Conservation (phyloP, 345 rosid genomes). For the Pseudoturritis turrita region DNA sequence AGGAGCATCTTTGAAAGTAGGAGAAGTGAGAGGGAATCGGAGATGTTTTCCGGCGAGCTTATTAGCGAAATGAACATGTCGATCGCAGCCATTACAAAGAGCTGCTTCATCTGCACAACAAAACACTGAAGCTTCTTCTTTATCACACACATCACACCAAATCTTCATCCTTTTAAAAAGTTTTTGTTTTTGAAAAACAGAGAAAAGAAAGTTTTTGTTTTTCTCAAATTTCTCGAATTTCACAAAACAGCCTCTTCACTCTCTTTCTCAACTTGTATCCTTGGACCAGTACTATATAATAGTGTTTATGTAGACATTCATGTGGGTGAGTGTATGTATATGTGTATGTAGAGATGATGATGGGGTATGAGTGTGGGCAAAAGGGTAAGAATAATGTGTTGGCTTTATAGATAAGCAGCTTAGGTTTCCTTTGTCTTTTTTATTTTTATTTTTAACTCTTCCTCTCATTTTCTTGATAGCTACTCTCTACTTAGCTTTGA, state of each 20-base stretch:
- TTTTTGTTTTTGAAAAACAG: background rate
- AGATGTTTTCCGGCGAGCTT: slow-evolving; percentile 61
- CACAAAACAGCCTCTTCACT: background rate
- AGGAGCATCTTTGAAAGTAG: slow-evolving; percentile 49
- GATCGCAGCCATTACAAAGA: slow-evolving; percentile 66
- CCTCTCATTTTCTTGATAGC: slow-evolving; percentile 14
- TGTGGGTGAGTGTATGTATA: slow-evolving; percentile 6
- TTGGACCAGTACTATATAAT: slow-evolving; percentile 29
- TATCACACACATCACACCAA: slow-evolving; percentile 65
- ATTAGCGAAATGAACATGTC: slow-evolving; percentile 63
- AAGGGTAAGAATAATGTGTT: slow-evolving; percentile 33
- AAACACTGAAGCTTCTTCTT: slow-evolving; percentile 51
- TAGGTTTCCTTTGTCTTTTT: slow-evolving; percentile 18
- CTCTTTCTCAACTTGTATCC: slow-evolving; percentile 5
- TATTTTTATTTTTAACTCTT: background rate
- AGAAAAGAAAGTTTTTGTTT: background rate
- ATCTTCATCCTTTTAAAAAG: slow-evolving; percentile 48
- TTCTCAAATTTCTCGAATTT: background rate
- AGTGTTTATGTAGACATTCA: background rate
- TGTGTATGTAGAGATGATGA: slow-evolving; percentile 24
- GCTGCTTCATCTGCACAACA: slow-evolving; percentile 84
- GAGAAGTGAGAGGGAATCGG: slow-evolving; percentile 55
- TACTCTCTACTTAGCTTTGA: slow-evolving; percentile 16
- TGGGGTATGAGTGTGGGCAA: slow-evolving; percentile 27
- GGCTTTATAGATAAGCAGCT: slow-evolving; percentile 35